phyloP scores from a whole-genome alignment of 1,284 basidiomycete species.

The Athelia psychrophila region DNA sequence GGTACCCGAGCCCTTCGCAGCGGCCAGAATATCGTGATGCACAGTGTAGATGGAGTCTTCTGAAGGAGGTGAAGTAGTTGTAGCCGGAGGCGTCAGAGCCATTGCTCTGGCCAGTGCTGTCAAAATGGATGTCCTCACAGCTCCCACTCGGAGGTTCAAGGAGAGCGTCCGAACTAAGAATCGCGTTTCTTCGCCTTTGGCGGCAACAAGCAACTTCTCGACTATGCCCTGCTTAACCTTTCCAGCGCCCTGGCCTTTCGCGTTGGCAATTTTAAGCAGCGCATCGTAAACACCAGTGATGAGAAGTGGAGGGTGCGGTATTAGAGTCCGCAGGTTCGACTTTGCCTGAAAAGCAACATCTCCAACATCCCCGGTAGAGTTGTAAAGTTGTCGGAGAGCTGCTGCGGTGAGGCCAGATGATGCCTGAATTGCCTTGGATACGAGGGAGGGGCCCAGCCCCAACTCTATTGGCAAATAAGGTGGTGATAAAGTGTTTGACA shows the following conservation, averaged over 20 bases:
- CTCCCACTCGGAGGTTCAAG: constrained; percentile 84
- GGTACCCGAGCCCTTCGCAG: constrained; percentile 30
- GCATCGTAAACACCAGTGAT: constrained; percentile 65
- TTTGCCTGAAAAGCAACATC: constrained; percentile 87
- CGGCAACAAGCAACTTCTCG: constrained; percentile 79
- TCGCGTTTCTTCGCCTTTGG: constrained; percentile 84
- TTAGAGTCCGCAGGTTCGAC: constrained; percentile 72
- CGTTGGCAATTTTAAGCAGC: constrained; percentile 59
- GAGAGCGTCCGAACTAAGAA: constrained; percentile 82
- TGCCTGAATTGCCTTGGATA: constrained; percentile 80
- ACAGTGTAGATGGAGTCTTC: constrained; percentile 33
- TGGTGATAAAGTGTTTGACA: constrained; percentile 85
- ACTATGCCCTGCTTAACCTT: constrained; percentile 79
- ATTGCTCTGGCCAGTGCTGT: constrained; percentile 82
- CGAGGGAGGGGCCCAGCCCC: constrained; percentile 73
- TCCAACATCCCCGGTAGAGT: constrained; percentile 69
- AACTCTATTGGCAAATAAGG: constrained; percentile 75
- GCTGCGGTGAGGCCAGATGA: constrained; percentile 75
- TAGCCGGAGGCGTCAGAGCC: constrained; percentile 53
- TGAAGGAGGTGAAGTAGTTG: constrained; percentile 16
- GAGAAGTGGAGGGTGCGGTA: constrained; percentile 70
- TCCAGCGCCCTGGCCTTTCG: constrained; percentile 74
- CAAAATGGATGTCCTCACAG: constrained; percentile 82
- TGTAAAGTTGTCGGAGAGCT: constrained; percentile 67
- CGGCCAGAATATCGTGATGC: constrained; percentile 34